Evolutionary conservation across 2,329 filamentous ascomycete genomes (phyloP).

Genomic region (Teratosphaeriaceae sp.): DNA sequence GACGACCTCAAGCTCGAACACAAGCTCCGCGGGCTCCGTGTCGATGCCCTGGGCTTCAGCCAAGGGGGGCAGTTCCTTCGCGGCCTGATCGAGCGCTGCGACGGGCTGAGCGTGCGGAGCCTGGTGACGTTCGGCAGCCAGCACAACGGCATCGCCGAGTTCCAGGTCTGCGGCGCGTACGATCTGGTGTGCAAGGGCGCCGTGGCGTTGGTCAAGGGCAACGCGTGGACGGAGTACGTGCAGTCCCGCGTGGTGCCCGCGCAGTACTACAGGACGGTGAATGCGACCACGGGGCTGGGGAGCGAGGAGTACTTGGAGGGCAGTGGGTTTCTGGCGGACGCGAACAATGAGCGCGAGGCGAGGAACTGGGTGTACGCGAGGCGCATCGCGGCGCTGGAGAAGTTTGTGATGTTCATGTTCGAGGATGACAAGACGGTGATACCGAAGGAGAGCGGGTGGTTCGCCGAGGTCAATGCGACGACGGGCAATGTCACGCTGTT

Average conservation of each 20-base stretch:
- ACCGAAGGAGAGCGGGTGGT: slow-evolving; percentile 88
- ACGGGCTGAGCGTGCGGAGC: slow-evolving; percentile 71
- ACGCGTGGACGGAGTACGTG: slow-evolving; percentile 73
- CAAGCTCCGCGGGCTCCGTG: slow-evolving; percentile 33
- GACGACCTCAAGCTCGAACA: slow-evolving; percentile 66
- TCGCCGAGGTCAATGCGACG: slow-evolving; percentile 73
- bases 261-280: slow-evolving; percentile 79
- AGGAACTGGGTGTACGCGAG: slow-evolving; percentile 71
- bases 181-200: slow-evolving; percentile 80
- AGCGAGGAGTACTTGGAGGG: slow-evolving; percentile 63
- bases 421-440: slow-evolving; percentile 78
- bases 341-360: slow-evolving; percentile 79
- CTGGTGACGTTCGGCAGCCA: slow-evolving; percentile 86
- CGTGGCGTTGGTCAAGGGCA: slow-evolving; percentile 68
- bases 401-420: slow-evolving; percentile 83
- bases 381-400: slow-evolving; percentile 63
- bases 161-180: slow-evolving; percentile 61
- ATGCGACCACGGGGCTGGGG: slow-evolving; percentile 48
- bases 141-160: slow-evolving; percentile 85
- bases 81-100: slow-evolving; percentile 83
- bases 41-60: slow-evolving; percentile 91
- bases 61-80: slow-evolving; percentile 97
- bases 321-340: slow-evolving; percentile 87
- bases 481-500: slow-evolving; percentile 57
- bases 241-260: slow-evolving; percentile 80